phyloP scores from a whole-genome alignment of 345 rosid species.

The Melastoma malabathricum region DNA sequence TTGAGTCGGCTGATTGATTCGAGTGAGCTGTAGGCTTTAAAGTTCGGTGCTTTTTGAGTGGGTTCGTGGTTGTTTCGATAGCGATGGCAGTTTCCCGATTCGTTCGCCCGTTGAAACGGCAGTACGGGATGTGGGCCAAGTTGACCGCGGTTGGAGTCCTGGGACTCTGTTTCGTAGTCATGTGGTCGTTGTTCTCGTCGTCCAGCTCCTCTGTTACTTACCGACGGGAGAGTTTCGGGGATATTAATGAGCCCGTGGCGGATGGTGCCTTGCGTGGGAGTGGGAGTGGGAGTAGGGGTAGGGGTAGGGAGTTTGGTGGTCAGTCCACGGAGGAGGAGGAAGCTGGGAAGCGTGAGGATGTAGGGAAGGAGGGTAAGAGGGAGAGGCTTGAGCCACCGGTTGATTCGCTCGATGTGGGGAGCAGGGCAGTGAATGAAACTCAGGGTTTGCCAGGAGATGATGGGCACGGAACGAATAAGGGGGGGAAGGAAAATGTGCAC shows the following conservation, averaged over 20 bases:
- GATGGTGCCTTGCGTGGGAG: conserved; percentile 5
- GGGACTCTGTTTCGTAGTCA: conserved; percentile 75
- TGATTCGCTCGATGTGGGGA: conserved; percentile 25
- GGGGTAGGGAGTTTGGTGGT: conserved; percentile 3
- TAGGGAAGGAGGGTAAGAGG: conserved; percentile 15
- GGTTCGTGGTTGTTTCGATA: conserved; percentile 4
- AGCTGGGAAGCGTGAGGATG: conserved; percentile 15
- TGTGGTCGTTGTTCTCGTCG: conserved; percentile 66
- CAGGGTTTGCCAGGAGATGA: conserved; percentile 17
- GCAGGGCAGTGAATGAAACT: conserved; percentile 25
- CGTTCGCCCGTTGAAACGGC: conserved; percentile 63
- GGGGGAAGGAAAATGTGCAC: conserved; percentile 22
- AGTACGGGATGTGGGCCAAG: conserved; percentile 58
- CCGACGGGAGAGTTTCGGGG: conserved; percentile 80
- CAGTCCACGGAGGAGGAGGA: conserved; percentile 1
- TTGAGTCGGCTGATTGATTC: too few species aligned
- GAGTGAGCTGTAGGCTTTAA: neutral
- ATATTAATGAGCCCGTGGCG: conserved; percentile 67
- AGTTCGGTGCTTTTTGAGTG: neutral
- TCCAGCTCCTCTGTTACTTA: conserved; percentile 48
- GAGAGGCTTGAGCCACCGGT: conserved; percentile 14
- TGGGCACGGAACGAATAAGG: conserved; percentile 35
- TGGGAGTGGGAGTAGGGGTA: conserved; percentile 3
- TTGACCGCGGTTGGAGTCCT: conserved; percentile 52
- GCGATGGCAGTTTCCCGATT: conserved; percentile 55